Evolutionary conservation across 2,329 filamentous ascomycete genomes (phyloP), one percentile per base, ranked within the genome.

Genomic region (Aspergillus fischeri): DNA sequence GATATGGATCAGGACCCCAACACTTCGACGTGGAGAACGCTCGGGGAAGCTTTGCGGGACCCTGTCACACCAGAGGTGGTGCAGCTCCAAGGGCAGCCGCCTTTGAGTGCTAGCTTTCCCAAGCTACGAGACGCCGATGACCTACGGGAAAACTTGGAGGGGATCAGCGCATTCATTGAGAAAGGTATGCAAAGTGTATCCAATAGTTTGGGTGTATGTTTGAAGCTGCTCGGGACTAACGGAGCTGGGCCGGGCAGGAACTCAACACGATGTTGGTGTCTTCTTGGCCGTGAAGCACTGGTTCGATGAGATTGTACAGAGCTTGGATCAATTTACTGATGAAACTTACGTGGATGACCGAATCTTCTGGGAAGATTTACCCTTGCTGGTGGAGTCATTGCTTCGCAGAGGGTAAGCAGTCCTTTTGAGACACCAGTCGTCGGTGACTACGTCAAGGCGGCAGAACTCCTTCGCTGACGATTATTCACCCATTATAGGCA

Each of bases 1-100:
- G 80, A 81, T 56, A 77, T 78, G 63, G 76, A 78, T 52, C 75
- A 80, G 61, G 77, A 80, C 53, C 73, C 75, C 2, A 74, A 74
- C 29, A 71, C 73, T 21, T 77, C 77, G 8, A 76, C 67, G 59
- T 81, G 78, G 78, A 73, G 68, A 56, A 65, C 70, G 3, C 58
- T 77, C 53, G 72, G 65, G 11, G 73, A 73, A 35, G 69, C 67
- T 11, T 52, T 74, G 49, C 70, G 68, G 42, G 69, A 73, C 10
- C 66, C 65, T 4, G 57, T 60, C 14, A 63, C 66, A 8, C 63
- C 69, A 21, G 71, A 73, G 10, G 63, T 75, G 21, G 68, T 76
- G 27, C 71, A 74, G 62, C 62, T 75, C 27, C 65, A 70, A 47
- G 71, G 72, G 38, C 65, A 66, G 35, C 49, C 67, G 21, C 62